Base-by-base conservation (phyloP, 2,329 filamentous ascomycete genomes). In the Fusarium austroafricanum region DNA sequence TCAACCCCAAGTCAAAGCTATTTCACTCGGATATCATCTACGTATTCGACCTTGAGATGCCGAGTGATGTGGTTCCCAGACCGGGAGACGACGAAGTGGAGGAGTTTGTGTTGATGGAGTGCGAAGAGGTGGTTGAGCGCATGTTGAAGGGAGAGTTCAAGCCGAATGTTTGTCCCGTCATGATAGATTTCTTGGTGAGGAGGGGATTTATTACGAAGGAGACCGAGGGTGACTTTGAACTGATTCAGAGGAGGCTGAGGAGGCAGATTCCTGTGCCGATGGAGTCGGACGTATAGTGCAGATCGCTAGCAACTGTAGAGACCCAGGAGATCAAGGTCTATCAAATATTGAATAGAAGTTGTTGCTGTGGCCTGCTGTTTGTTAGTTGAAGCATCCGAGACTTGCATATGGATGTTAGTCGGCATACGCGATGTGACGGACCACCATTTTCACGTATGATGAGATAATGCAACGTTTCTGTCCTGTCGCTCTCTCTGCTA, bases 181-280 rank as follows among this genome's bases (percentile, higher is more conserved):
- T 95, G 80, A 83, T 96, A 46, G 93, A 96, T 73, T 97, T 97
- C 77, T 88, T 96, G 71, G 81, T 96, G 44, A 81, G 93, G 23
- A 92, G 94, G 77, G 92, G 92, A 0, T 82, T 93, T 49, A 75
- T 96, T 61, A 94, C 89, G 2, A 79, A 86, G 1, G 92, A 93
- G 75, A 90, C 88, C 57, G 92, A 96, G 79, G 81, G 81, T 53
- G 85, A 92, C 68, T 96, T 90, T 75, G 81, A 91, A 45, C 89
- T 93, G 76, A 91, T 96, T 63, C 79, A 79, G 42, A 76, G 74
- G 53, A 76, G 83, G 33, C 64, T 86, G 65, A 79, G 81, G 70
- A 79, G 84, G 18, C 75, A 63, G 38, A 71, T 86, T 52, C 83
- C 83, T 1, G 76, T 83, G 53, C 79, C 80, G 3, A 76, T 70